Base-by-base conservation (phyloP, 2,329 filamentous ascomycete genomes). In the Penicillium italicum region DNA sequence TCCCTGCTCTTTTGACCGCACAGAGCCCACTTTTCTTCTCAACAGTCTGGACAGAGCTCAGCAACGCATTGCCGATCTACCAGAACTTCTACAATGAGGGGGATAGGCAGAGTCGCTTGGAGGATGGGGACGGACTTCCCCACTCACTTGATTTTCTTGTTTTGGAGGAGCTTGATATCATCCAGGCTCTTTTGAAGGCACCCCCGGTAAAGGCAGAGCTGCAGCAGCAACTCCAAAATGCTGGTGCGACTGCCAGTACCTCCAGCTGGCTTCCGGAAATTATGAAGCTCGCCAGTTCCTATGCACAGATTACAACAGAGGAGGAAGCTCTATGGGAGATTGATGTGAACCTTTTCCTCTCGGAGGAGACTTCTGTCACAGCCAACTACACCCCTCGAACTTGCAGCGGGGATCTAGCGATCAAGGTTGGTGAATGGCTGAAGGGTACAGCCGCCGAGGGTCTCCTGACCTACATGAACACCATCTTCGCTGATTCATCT, bases 281-380 rank as follows among this genome's bases (percentile, higher is more conserved):
- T 20, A 89, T 97, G 84, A 89, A 88, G 70, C 82, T 97, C 62
- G 84, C 91, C 10, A 85, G 91, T 20, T 85, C 86, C 1, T 97
- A 96, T 74, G 88, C 91, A 12, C 90, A 93, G 62, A 95, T 99
- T 65, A 92, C 89, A 2, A 86, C 85, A 28, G 94, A 99, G 72
- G 94, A 97, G 69, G 91, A 97, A 75, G 91, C 90, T 8, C 77
- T 99, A 10, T 99, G 94, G 94, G 91, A 97, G 65, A 91, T 97
- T 60, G 94, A 99, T 72, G 89, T 95, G 63, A 97, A 96, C 56
- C 83, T 99, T 2, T 99, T 95, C 74, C 81, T 99, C 44, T 93
- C 91, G 0, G 94, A 99, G 74, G 93, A 97, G 76, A 93, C 91
- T 2, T 93, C 91, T 2, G 89, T 97, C 18, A 96, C 91, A 12